Evolutionary conservation across 2,329 filamentous ascomycete genomes (phyloP).

Genomic region (Sporothrix schenckii): DNA sequence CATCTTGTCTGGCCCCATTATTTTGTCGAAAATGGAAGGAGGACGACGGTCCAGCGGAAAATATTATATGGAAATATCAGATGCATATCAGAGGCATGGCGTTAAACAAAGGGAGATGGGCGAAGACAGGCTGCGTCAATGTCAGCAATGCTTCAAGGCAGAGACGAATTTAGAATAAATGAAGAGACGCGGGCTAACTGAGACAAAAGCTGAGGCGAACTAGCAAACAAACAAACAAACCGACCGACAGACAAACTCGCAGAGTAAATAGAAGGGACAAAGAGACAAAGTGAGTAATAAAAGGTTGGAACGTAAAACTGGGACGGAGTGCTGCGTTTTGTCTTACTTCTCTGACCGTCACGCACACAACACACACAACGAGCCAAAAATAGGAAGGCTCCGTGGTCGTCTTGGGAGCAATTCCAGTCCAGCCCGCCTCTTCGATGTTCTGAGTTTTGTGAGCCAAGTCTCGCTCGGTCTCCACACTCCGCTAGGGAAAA

Average conservation of each 20-base stretch:
- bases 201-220: conserved; percentile 5
- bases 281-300: too few species aligned
- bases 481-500: not conserved
- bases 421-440: not conserved
- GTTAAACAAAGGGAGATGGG: not conserved
- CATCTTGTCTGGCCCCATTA: not conserved
- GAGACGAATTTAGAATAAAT: not conserved
- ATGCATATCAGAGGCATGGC: not conserved
- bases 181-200: not conserved
- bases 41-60: not conserved
- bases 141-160: not conserved
- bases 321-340: not conserved
- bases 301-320: not conserved
- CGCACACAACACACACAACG: too few species aligned
- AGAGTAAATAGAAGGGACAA: too few species aligned
- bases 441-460: not conserved
- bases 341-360: too few species aligned
- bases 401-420: not conserved
- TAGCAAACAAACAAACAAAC: not conserved
- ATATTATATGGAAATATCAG: not conserved
- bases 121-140: not conserved
- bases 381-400: conserved; percentile 25
- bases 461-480: not conserved
- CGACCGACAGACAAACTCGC: not conserved
- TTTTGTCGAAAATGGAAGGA: not conserved